phyloP scores from a whole-genome alignment of 2,329 filamentous ascomycete species.

The Plectosphaerella sp. region DNA sequence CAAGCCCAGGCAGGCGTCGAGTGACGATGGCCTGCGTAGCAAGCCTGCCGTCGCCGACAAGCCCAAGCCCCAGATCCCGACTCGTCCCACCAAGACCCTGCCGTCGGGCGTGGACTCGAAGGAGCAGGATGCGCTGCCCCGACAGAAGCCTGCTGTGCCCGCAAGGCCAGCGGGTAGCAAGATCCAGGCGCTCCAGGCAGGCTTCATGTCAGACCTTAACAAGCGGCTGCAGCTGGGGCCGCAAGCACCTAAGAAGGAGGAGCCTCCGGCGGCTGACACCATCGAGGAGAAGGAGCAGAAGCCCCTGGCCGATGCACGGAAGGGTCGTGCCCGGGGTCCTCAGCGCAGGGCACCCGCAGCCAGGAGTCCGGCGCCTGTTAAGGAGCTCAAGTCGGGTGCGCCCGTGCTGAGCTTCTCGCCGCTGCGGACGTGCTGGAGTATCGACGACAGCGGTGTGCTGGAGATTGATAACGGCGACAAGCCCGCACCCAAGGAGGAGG shows the following conservation, averaged over 20 bases:
- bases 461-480: conserved; percentile 24
- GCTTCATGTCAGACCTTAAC: conserved; percentile 91
- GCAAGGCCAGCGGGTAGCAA: conserved; percentile 75
- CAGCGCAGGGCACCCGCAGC: conserved; percentile 63
- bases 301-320: conserved; percentile 84
- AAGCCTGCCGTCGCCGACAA: conserved; percentile 45
- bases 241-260: conserved; percentile 57
- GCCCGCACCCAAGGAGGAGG: background rate
- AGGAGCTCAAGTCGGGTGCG: conserved; percentile 17
- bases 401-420: conserved; percentile 41
- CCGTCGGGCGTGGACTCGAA: conserved; percentile 35
- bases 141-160: conserved; percentile 80
- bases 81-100: conserved; percentile 52
- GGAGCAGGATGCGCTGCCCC: conserved; percentile 44
- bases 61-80: conserved; percentile 57
- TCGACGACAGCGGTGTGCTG: conserved; percentile 45
- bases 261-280: conserved; percentile 10
- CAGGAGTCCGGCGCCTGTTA: conserved; percentile 37
- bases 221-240: conserved; percentile 83
- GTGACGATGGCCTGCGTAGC: conserved; percentile 28
- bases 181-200: conserved; percentile 85
- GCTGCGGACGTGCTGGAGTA: conserved; percentile 45
- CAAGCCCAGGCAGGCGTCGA: conserved; percentile 40
- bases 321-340: conserved; percentile 84
- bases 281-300: conserved; percentile 48